Conservation (phyloP, 768 basidiomycete genomes). For the Leccinum subgranulosum region DNA sequence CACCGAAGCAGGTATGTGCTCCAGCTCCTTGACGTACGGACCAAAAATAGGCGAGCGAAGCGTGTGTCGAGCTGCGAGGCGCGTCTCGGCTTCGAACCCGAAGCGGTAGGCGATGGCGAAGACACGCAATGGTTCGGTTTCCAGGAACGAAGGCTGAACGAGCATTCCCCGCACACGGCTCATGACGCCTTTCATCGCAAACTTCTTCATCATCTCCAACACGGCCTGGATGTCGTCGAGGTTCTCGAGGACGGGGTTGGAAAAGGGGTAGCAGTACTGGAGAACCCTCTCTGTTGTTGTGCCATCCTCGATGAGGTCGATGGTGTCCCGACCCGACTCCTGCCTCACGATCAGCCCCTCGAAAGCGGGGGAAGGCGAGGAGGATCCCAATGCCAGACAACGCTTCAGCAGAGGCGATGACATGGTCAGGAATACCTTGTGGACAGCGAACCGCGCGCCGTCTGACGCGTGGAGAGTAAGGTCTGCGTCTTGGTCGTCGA, state of each 20-base stretch:
- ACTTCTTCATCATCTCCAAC: constrained; percentile 37
- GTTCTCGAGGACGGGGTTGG: constrained; percentile 29
- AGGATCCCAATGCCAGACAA: constrained; percentile 20
- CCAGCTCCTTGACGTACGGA: constrained; percentile 35
- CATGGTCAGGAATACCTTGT: constrained; percentile 39
- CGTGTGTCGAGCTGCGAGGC: constrained; percentile 35
- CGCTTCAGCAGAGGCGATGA: constrained; percentile 42
- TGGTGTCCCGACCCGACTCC: constrained; percentile 24
- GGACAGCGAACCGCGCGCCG: constrained; percentile 41
- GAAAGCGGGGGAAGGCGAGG: constrained; percentile 29
- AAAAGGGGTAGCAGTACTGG: constrained; percentile 37
- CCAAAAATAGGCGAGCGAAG: constrained; percentile 35
- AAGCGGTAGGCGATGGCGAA: constrained; percentile 41
- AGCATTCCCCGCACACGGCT: constrained; percentile 29
- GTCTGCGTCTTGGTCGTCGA: constrained; percentile 41
- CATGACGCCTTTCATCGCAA: constrained; percentile 35
- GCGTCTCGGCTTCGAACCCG: constrained; percentile 31
- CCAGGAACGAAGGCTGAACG: constrained; percentile 22
- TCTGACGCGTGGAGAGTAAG: constrained; percentile 42
- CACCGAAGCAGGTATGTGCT: constrained; percentile 35
- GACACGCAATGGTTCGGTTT: constrained; percentile 33
- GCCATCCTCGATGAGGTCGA: constrained; percentile 33
- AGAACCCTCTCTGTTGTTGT: constrained; percentile 32
- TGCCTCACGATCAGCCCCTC: constrained; percentile 22
- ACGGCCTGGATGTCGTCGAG: constrained; percentile 36